These are phyloP conservation scores for Cystobasidium onofrii DNA, from an alignment of 768 basidiomycete species.

Conservation along the genomic window DNA sequence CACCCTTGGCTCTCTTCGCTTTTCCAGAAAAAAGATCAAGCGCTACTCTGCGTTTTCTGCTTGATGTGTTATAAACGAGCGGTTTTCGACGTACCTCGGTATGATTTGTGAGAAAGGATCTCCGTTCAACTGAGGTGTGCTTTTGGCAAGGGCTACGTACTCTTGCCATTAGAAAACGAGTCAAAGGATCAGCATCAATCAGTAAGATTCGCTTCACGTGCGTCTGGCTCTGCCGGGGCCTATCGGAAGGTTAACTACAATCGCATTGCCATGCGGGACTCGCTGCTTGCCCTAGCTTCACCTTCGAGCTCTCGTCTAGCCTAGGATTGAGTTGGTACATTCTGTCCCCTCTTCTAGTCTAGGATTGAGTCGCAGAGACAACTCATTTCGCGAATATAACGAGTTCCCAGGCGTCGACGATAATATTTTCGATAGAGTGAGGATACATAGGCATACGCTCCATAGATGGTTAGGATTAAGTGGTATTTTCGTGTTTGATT, in stretches of 20 bases:
- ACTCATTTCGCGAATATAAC: too few species aligned
- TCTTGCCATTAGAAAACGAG: constrained; percentile 69
- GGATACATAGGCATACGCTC: too few species aligned
- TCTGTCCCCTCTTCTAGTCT: too few species aligned
- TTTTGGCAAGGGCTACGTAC: constrained; percentile 49
- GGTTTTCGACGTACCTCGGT: constrained; percentile 54
- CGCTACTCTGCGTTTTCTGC: constrained; percentile 78
- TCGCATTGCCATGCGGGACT: too few species aligned
- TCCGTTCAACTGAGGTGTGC: constrained; percentile 44
- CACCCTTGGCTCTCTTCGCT: not conserved
- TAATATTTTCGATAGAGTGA: too few species aligned
- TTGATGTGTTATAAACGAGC: constrained; percentile 53
- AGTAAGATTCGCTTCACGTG: constrained; percentile 37
- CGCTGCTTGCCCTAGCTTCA: not conserved
- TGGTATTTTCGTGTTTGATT: too few species aligned
- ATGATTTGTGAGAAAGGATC: constrained; percentile 42
- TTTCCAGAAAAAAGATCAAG: constrained; percentile 63
- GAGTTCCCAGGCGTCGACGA: too few species aligned
- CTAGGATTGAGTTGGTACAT: too few species aligned
- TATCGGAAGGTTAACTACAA: too few species aligned
- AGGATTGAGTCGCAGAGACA: too few species aligned
- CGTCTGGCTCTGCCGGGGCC: not conserved
- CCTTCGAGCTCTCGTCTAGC: not conserved
- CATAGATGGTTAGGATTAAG: too few species aligned
- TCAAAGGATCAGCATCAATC: constrained; percentile 58